phyloP scores from a whole-genome alignment of 169 alveolate species.

The Haemoproteus tartakovskyi region DNA sequence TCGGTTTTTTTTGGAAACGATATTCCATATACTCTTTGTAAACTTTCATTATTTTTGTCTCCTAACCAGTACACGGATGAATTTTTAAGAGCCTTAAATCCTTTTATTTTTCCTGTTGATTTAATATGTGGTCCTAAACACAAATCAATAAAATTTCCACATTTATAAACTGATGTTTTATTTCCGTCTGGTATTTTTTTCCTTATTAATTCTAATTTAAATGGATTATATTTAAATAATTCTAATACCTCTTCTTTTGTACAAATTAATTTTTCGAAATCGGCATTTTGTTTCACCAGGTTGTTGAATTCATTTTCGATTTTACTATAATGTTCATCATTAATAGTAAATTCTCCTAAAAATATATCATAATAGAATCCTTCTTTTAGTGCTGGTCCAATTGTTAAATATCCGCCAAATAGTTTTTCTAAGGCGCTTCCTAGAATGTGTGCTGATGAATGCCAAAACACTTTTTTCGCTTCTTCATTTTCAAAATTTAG shows the following conservation, averaged over 20 bases:
- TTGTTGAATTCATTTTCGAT: slow-evolving; percentile 63
- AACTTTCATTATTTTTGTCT: slow-evolving; percentile 90
- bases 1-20: slow-evolving; percentile 94
- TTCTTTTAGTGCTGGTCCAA: slow-evolving; percentile 94
- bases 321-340: slow-evolving; percentile 67
- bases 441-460: slow-evolving; percentile 95
- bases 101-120: slow-evolving; percentile 91
- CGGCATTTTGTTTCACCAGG: slow-evolving; percentile 85
- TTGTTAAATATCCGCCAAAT: slow-evolving; percentile 95
- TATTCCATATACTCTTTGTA: slow-evolving; percentile 98
- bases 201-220: slow-evolving; percentile 93
- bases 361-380: slow-evolving; percentile 99
- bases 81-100: slow-evolving; percentile 92
- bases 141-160: slow-evolving; percentile 97
- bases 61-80: slow-evolving; percentile 99
- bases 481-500: slow-evolving; percentile 90
- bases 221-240: slow-evolving; percentile 95
- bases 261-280: slow-evolving; percentile 92
- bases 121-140: slow-evolving; percentile 99
- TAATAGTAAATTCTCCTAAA: slow-evolving; percentile 85
- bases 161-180: slow-evolving; percentile 94
- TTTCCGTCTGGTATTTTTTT: slow-evolving; percentile 94
- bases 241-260: slow-evolving; percentile 96
- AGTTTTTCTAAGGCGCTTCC: slow-evolving; percentile 93
- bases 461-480: slow-evolving; percentile 97